Percentiles rank a stretch among this genome's conserved stretches.
Evolutionary conservation across 2,329 filamentous ascomycete species (phyloP).

Genomic region (Botryosphaeria dothidea): DNA sequence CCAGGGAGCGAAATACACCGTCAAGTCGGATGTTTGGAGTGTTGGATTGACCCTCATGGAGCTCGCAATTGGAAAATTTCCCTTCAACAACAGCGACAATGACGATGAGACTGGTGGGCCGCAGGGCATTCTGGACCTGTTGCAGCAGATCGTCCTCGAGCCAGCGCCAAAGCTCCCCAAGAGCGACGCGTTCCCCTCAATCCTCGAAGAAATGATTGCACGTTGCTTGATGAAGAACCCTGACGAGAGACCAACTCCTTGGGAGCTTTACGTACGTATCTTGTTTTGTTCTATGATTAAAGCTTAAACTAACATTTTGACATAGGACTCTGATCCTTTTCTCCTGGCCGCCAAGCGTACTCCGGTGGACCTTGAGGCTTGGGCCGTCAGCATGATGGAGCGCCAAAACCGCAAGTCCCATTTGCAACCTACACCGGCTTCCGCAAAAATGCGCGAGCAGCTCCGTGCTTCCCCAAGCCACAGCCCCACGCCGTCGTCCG

Average conservation of each 20-base stretch:
- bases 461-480: constrained; percentile 32
- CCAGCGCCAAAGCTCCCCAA: constrained; percentile 90
- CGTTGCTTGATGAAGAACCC: constrained; percentile 92
- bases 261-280: constrained; percentile 80
- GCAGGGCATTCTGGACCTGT: constrained; percentile 89
- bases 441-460: constrained; percentile 53
- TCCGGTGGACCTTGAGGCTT: constrained; percentile 88
- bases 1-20: constrained; percentile 93
- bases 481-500: constrained; percentile 27
- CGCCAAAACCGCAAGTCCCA: constrained; percentile 95
- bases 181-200: constrained; percentile 94
- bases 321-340: constrained; percentile 86
- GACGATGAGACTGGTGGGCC: constrained; percentile 68
- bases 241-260: constrained; percentile 84
- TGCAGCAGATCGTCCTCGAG: constrained; percentile 97
- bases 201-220: constrained; percentile 94
- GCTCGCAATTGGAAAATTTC: constrained; percentile 94
- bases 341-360: constrained; percentile 95
- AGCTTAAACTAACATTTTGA: constrained; percentile 22
- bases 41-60: constrained; percentile 96
- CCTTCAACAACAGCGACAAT: constrained; percentile 83
- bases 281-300: neutral
- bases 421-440: constrained; percentile 76
- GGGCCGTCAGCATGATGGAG: constrained; percentile 93
- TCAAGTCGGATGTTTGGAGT: constrained; percentile 99